These are phyloP conservation scores for Chenopodium berlandieri DNA, from an alignment of 148 eudicot genomes.

Conservation along the genomic window DNA sequence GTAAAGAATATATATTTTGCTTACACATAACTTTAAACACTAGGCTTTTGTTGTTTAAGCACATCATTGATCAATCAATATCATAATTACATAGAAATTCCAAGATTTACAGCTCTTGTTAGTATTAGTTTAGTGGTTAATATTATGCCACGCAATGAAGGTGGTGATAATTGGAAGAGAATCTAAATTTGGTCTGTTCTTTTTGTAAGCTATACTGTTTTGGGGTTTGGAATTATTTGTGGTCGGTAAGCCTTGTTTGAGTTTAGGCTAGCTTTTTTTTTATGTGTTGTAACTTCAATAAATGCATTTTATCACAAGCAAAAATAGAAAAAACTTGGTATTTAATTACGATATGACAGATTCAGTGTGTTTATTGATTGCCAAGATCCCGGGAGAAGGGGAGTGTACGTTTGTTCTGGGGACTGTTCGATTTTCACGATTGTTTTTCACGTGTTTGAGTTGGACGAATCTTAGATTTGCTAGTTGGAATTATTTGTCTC, in stretches of 20 bases:
- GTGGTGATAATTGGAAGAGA: neutral
- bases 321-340: neutral
- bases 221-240: slow-evolving; percentile 3
- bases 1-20: too few relatives aligned
- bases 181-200: neutral
- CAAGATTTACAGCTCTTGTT: neutral
- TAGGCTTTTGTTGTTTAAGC: neutral
- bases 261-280: neutral
- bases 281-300: neutral
- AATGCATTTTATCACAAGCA: neutral
- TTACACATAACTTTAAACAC: too few relatives aligned
- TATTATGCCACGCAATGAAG: slow-evolving; percentile 6
- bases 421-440: neutral
- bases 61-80: slow-evolving; percentile 6
- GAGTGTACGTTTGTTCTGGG: neutral
- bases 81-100: slow-evolving; percentile 3
- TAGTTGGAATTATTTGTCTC: neutral
- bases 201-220: neutral
- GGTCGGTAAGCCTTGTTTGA: neutral
- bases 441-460: neutral
- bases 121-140: neutral
- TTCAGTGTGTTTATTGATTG: neutral
- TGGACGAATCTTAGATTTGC: neutral
- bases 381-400: slow-evolving; percentile 12
- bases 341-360: neutral